A percentile compares a stretch with the other conserved stretches of the same genome.
Evolutionary conservation across 495 filamentous ascomycete genomes (phyloP).

Genomic region (Daldinia bambusicola): DNA sequence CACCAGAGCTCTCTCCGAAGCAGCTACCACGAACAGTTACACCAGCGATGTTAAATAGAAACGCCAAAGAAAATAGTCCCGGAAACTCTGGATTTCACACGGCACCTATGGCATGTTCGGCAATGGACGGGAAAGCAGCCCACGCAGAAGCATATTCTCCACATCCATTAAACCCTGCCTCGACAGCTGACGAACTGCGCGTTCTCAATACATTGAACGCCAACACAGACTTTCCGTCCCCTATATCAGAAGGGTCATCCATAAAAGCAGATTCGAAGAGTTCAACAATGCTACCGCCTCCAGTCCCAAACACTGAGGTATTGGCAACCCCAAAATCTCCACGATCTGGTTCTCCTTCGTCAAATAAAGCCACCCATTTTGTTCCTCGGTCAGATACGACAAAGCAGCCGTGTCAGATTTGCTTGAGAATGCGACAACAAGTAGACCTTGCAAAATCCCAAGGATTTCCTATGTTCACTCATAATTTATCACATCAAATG

Average conservation of each 20-base stretch:
- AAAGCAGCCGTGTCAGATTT: conserved; percentile 46
- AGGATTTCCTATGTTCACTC: conserved; percentile 39
- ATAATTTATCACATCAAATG: conserved; percentile 36
- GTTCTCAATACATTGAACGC: conserved; percentile 16
- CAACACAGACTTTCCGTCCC: conserved; percentile 2
- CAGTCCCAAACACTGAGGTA: conserved; percentile 13
- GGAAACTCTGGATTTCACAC: conserved; percentile 1
- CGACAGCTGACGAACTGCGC: not conserved
- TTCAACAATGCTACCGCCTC: conserved; percentile 38
- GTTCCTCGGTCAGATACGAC: conserved; percentile 3
- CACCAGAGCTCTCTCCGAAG: conserved; percentile 49
- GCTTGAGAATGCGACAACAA: conserved; percentile 40
- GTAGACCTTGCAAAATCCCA: conserved; percentile 39
- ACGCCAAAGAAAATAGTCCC: not conserved
- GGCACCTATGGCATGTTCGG: conserved; percentile 25
- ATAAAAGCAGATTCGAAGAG: conserved; percentile 11
- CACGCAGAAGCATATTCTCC: not conserved
- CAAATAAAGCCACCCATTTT: conserved; percentile 3
- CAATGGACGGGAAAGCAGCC: not conserved
- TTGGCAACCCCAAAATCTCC: not conserved
- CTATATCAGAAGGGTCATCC: not conserved
- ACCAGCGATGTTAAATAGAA: conserved; percentile 14
- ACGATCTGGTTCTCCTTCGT: not conserved
- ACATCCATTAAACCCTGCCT: not conserved
- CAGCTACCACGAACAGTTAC: conserved; percentile 42